Evolutionary conservation across 176 grass and related monocot species (phyloP).

Genomic region (Oryza meyeriana): DNA sequence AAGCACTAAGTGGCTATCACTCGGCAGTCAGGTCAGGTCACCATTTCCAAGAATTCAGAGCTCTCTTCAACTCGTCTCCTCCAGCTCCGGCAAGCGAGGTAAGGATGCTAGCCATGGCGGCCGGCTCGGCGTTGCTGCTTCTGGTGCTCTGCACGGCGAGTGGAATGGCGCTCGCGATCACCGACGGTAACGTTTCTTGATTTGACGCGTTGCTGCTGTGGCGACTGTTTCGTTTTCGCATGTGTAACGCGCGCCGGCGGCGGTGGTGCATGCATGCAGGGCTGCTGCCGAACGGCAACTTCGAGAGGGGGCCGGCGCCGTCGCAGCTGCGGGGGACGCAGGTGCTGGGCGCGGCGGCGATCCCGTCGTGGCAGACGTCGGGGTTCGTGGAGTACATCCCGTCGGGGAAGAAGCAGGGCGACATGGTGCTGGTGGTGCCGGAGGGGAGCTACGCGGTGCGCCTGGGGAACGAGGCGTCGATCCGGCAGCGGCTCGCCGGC

Average conservation of each 20-base stretch:
- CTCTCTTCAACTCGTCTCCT: not conserved
- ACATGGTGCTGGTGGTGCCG: conserved; percentile 77
- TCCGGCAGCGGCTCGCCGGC: conserved; percentile 47
- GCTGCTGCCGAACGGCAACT: conserved; percentile 84
- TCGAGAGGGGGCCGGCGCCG: conserved; percentile 52
- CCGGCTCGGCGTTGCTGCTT: conserved; percentile 29
- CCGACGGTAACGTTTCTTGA: conserved; percentile 48
- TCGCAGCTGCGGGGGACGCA: conserved; percentile 67
- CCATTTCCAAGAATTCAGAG: not conserved
- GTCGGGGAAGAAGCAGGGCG: conserved; percentile 71
- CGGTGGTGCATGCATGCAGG: conserved; percentile 35
- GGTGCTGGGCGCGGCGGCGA: conserved; percentile 47
- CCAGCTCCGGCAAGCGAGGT: conserved; percentile 15
- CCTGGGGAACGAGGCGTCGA: conserved; percentile 84
- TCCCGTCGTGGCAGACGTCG: conserved; percentile 61
- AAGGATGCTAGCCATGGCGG: conserved; percentile 26
- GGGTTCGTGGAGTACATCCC: conserved; percentile 87
- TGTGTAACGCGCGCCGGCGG: not conserved
- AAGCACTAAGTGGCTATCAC: conserved; percentile 13
- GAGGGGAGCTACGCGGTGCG: conserved; percentile 79
- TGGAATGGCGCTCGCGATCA: conserved; percentile 39
- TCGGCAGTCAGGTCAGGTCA: not conserved
- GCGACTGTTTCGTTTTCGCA: not conserved
- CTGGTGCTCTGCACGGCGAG: conserved; percentile 24
- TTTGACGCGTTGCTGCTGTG: not conserved